phyloP scores from a whole-genome alignment of 2,329 filamentous ascomycete genomes.

The Stachybotrys elegans region DNA sequence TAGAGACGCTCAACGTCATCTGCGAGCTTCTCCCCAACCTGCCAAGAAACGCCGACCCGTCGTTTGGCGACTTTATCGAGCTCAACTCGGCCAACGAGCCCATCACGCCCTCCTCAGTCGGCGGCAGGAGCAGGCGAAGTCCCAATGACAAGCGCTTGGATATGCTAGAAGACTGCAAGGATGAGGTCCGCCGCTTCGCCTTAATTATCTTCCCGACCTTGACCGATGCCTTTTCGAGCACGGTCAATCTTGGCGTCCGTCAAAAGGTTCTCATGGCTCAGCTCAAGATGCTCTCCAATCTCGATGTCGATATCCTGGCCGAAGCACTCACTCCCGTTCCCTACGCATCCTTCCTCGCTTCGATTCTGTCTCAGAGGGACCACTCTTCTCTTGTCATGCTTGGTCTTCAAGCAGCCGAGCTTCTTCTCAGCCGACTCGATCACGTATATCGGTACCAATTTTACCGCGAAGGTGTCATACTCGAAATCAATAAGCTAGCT shows the following conservation, averaged over 20 bases:
- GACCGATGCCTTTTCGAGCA: conserved; percentile 96
- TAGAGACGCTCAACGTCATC: conserved; percentile 94
- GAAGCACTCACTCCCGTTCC: conserved; percentile 84
- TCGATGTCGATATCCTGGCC: conserved; percentile 79
- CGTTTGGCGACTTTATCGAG: conserved; percentile 39
- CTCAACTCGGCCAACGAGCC: conserved; percentile 33
- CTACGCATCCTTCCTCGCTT: conserved; percentile 92
- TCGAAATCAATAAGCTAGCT: conserved; percentile 81
- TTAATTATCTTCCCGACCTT: conserved; percentile 90
- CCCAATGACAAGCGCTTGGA: conserved; percentile 78
- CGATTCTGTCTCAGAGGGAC: conserved; percentile 93
- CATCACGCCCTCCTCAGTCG: conserved; percentile 30
- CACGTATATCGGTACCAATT: conserved; percentile 93
- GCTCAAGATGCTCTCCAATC: conserved; percentile 92
- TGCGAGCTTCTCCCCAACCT: conserved; percentile 85
- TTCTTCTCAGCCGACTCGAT: conserved; percentile 78
- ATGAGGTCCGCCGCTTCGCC: conserved; percentile 85
- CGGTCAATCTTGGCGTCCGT: conserved; percentile 88
- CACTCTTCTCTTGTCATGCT: conserved; percentile 81
- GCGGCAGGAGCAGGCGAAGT: conserved; percentile 31
- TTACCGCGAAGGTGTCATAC: conserved; percentile 92
- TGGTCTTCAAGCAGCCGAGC: conserved; percentile 82
- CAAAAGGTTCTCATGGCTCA: conserved; percentile 96
- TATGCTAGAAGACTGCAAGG: conserved; percentile 74
- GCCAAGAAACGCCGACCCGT: conserved; percentile 47